Evolutionary conservation across 2,329 filamentous ascomycete species (phyloP).

Genomic region (Ramularia endophylla): DNA sequence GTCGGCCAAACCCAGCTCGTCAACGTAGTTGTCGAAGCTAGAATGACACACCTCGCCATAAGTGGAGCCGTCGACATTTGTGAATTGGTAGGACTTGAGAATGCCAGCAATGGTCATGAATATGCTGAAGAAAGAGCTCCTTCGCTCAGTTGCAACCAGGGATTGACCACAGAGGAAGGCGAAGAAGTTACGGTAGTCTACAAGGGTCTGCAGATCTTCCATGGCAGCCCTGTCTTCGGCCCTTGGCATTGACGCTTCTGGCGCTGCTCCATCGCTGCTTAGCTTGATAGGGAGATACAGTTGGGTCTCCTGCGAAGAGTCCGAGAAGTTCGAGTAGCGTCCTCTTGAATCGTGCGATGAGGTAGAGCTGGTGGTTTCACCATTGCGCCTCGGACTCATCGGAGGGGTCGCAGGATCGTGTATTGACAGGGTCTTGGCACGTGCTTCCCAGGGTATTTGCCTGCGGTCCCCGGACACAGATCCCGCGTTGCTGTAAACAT

Average conservation of each 20-base stretch:
- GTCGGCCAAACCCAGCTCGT: conserved; percentile 71
- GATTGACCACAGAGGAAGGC: conserved; percentile 59
- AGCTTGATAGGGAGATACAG: conserved; percentile 55
- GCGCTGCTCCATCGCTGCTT: conserved; percentile 42
- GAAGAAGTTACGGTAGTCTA: conserved; percentile 58
- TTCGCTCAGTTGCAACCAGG: conserved; percentile 52
- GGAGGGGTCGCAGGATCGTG: conserved; percentile 26
- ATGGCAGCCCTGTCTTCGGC: conserved; percentile 25
- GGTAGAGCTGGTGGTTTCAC: conserved; percentile 20
- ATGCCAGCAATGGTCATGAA: conserved; percentile 57
- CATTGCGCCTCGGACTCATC: conserved; percentile 18
- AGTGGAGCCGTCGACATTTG: conserved; percentile 57
- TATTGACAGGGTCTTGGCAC: conserved; percentile 24
- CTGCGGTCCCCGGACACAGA: conserved; percentile 24
- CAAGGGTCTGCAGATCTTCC: conserved; percentile 50
- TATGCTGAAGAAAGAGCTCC: conserved; percentile 52
- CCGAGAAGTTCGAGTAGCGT: conserved; percentile 42
- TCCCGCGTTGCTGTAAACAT: conserved; percentile 40
- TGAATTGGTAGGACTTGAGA: conserved; percentile 53
- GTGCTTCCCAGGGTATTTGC: conserved; percentile 28
- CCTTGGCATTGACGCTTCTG: conserved; percentile 17
- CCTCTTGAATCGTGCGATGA: conserved; percentile 34
- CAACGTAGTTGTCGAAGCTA: conserved; percentile 69
- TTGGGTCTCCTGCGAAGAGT: conserved; percentile 48
- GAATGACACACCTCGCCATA: conserved; percentile 56